Conservation (phyloP, 2,329 filamentous ascomycete species). For the Fusarium subtropicale region DNA sequence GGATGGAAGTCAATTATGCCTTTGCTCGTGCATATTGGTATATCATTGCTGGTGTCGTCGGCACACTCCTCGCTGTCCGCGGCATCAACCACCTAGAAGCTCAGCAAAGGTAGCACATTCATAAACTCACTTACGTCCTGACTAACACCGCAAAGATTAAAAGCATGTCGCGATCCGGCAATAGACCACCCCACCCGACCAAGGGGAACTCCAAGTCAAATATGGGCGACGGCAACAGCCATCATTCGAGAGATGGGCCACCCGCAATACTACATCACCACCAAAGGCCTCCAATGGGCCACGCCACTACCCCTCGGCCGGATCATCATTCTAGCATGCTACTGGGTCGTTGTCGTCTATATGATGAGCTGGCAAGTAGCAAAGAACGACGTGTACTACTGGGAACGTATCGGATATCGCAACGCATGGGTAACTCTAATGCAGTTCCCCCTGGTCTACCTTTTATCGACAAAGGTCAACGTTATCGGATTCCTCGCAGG, state of each 20-base stretch:
- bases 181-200: constrained; percentile 65
- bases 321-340: constrained; percentile 63
- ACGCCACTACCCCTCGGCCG: constrained; percentile 70
- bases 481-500: constrained; percentile 71
- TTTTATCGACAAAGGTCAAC: constrained; percentile 70
- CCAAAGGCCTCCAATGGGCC: constrained; percentile 63
- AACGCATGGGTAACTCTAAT: constrained; percentile 75
- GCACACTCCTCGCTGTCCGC: constrained; percentile 56
- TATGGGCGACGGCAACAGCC: constrained; percentile 70
- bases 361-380: constrained; percentile 66
- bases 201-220: constrained; percentile 57
- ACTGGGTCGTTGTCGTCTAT: constrained; percentile 70
- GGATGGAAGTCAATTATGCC: constrained; percentile 59
- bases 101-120: constrained; percentile 53
- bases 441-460: constrained; percentile 72
- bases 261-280: constrained; percentile 64
- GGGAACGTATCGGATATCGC: constrained; percentile 74
- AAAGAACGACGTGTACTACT: constrained; percentile 65
- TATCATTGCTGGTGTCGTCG: constrained; percentile 63
- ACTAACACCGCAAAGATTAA: constrained; percentile 55
- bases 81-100: constrained; percentile 58
- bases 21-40: constrained; percentile 71
- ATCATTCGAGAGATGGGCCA: constrained; percentile 67
- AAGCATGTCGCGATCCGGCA: constrained; percentile 57
- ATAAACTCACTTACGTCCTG: fast-evolving